Percentiles rank a stretch among this genome's conserved stretches.
These are phyloP conservation scores for Apiotrichum gamsii DNA, from an alignment of 1,284 basidiomycete species.

Conservation along the genomic window DNA sequence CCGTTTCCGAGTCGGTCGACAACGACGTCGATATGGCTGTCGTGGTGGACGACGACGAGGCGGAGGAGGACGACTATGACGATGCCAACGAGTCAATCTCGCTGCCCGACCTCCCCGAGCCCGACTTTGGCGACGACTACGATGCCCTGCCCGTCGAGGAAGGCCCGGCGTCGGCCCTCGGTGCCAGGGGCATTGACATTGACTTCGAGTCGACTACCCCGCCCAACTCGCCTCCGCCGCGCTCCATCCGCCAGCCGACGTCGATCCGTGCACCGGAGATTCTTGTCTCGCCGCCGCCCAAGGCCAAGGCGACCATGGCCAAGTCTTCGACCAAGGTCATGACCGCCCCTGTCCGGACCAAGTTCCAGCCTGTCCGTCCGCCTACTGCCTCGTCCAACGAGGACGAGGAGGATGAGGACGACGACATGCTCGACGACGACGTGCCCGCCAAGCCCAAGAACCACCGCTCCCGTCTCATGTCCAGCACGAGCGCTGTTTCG, in stretches of 20 bases:
- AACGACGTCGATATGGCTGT: constrained; percentile 8
- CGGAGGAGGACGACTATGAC: constrained; percentile 22
- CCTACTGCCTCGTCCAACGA: background rate
- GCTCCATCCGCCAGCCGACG: background rate
- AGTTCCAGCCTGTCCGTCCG: background rate
- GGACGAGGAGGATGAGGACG: constrained; percentile 6
- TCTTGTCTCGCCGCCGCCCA: constrained; percentile 12
- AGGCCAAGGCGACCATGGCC: background rate
- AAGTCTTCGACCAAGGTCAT: background rate
- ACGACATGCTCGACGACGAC: background rate
- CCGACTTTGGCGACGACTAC: constrained; percentile 13
- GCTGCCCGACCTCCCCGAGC: constrained; percentile 16
- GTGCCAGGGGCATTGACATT: constrained; percentile 9
- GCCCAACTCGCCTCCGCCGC: constrained; percentile 5
- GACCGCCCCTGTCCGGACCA: constrained; percentile 1
- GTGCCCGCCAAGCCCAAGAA: background rate
- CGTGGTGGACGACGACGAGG: constrained; percentile 9
- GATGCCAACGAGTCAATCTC: constrained; percentile 3
- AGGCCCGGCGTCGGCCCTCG: constrained; percentile 9
- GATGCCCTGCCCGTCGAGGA: constrained; percentile 8
- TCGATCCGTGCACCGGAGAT: constrained; percentile 1
- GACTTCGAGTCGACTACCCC: constrained; percentile 10
- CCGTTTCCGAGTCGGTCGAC: background rate
- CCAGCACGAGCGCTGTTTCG: background rate
- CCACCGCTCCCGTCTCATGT: background rate